These are phyloP conservation scores for Fragaria vesca DNA, from an alignment of 306 rosid genomes.

Conservation along the genomic window DNA sequence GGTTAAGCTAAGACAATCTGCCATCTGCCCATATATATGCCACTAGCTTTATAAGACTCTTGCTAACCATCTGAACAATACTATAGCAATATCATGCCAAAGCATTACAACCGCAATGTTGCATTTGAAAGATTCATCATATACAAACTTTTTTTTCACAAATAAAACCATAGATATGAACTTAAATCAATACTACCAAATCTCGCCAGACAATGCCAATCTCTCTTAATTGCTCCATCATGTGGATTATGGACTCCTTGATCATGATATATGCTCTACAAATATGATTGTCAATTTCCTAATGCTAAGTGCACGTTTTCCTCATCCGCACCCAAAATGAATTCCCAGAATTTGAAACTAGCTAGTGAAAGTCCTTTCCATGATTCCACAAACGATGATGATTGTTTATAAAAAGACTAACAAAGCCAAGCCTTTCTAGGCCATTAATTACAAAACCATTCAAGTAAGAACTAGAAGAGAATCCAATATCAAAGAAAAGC, in stretches of 20 bases:
- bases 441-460: conserved; percentile 6
- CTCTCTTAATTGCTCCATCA: not conserved
- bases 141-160: not conserved
- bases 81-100: not conserved
- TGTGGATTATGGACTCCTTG: not conserved
- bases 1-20: not conserved
- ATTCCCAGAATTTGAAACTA: conserved; percentile 2
- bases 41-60: not conserved
- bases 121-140: too few relatives aligned
- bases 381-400: not conserved
- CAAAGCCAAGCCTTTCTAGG: not conserved
- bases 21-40: not conserved
- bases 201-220: not conserved
- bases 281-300: not conserved
- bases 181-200: not conserved
- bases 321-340: not conserved
- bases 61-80: not conserved
- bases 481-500: conserved; percentile 15
- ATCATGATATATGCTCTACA: not conserved
- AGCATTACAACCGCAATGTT: too few relatives aligned
- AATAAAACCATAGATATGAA: not conserved
- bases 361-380: not conserved
- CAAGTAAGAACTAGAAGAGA: not conserved
- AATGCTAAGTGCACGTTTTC: not conserved
- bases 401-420: not conserved